Conservation (phyloP, 768 basidiomycete genomes). For the Xerocomus brunneocitrinus region DNA sequence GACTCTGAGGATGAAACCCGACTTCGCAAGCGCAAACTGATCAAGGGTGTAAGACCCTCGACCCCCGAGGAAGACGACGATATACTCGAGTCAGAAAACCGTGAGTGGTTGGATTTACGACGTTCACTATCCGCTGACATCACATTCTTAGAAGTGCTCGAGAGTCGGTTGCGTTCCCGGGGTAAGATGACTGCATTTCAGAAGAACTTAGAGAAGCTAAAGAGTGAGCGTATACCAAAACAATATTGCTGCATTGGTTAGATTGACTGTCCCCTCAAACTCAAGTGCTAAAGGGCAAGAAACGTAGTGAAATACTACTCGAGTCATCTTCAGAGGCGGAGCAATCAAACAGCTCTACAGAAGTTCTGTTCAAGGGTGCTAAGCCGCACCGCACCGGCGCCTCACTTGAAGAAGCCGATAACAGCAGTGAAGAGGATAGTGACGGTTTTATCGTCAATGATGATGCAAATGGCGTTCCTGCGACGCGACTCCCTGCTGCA, state of each 20-base stretch:
- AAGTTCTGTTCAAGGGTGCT: slow-evolving; percentile 44
- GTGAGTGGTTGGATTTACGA: slow-evolving; percentile 34
- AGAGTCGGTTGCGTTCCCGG: slow-evolving; percentile 57
- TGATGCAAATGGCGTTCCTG: slow-evolving; percentile 37
- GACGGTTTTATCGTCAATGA: slow-evolving; percentile 62
- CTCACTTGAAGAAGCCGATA: slow-evolving; percentile 31
- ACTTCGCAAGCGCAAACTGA: slow-evolving; percentile 37
- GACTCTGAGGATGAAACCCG: slow-evolving; percentile 36
- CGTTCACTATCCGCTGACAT: not conserved
- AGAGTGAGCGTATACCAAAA: slow-evolving; percentile 38
- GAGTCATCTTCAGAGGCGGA: slow-evolving; percentile 33
- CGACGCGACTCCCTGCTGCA: slow-evolving; percentile 57
- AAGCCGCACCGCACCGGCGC: slow-evolving; percentile 34
- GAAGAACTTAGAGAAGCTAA: slow-evolving; percentile 60
- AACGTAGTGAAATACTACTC: slow-evolving; percentile 34
- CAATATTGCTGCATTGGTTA: not conserved
- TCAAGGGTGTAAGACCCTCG: slow-evolving; percentile 41
- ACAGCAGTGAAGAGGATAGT: slow-evolving; percentile 20
- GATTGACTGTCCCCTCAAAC: slow-evolving; percentile 7
- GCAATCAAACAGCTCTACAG: slow-evolving; percentile 23
- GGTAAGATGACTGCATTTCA: slow-evolving; percentile 58
- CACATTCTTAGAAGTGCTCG: slow-evolving; percentile 49
- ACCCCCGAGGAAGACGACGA: slow-evolving; percentile 43
- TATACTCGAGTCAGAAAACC: slow-evolving; percentile 44
- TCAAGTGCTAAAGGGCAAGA: slow-evolving; percentile 35